Evolutionary conservation across 2,329 filamentous ascomycete species (phyloP).

Genomic region (Parascedosporium putredinis): DNA sequence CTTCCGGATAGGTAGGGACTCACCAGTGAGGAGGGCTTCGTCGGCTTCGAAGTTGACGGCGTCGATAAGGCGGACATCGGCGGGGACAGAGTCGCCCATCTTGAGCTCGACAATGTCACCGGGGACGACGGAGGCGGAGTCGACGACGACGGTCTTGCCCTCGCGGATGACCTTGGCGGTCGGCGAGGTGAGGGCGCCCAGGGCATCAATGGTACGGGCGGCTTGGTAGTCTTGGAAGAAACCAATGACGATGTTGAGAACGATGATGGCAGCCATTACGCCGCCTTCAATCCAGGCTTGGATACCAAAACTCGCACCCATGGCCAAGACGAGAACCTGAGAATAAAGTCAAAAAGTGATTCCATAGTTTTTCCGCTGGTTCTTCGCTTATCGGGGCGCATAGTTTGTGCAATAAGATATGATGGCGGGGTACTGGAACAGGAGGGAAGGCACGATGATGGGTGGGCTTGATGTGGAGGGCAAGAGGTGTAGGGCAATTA

Average conservation of each 20-base stretch:
- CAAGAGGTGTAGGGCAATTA: not conserved
- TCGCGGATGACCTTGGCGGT: conserved; percentile 27
- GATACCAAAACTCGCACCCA: conserved; percentile 41
- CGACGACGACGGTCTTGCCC: conserved; percentile 21
- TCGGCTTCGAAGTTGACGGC: conserved; percentile 55
- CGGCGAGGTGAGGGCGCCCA: conserved; percentile 23
- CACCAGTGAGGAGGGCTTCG: conserved; percentile 49
- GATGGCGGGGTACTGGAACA: not conserved
- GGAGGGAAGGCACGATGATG: not conserved
- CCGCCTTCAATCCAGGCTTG: conserved; percentile 40
- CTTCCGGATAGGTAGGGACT: conserved; percentile 46
- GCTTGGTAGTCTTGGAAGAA: conserved; percentile 31
- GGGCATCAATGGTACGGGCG: conserved; percentile 30
- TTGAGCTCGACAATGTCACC: conserved; percentile 41
- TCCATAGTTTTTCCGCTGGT: not conserved
- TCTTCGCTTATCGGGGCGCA: no score
- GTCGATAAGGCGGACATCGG: conserved; percentile 43
- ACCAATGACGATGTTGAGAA: conserved; percentile 40
- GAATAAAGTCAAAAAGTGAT: not conserved
- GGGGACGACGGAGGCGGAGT: conserved; percentile 33
- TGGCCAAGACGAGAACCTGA: conserved; percentile 44
- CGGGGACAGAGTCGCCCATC: conserved; percentile 45
- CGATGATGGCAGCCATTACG: conserved; percentile 39
- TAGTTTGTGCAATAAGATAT: not conserved
- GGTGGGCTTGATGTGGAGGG: not conserved